These are phyloP conservation scores for Yarrowia osloensis DNA, from an alignment of 805 yeast genomes.

Conservation along the genomic window DNA sequence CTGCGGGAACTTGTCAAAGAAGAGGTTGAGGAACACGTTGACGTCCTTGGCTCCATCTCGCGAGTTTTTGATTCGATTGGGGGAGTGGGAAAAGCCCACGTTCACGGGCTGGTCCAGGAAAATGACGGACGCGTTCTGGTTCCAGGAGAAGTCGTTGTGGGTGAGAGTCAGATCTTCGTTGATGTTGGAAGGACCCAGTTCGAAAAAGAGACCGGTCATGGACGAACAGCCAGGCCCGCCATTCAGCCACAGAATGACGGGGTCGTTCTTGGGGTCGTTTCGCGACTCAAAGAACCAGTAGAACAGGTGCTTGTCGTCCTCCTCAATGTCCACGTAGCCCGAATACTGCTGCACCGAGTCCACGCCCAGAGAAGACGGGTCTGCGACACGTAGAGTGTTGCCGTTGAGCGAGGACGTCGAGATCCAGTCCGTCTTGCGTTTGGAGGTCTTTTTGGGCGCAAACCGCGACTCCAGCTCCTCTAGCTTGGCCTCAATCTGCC, in stretches of 20 bases:
- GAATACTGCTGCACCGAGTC: slow-evolving; percentile 70
- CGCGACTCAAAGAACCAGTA: slow-evolving; percentile 94
- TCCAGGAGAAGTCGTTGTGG: slow-evolving; percentile 86
- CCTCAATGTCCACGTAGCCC: slow-evolving; percentile 72
- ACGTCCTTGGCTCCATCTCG: slow-evolving; percentile 87
- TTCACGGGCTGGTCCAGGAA: slow-evolving; percentile 93
- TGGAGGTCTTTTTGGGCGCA: slow-evolving; percentile 6
- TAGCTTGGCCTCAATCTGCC: not conserved
- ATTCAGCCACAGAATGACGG: slow-evolving; percentile 86
- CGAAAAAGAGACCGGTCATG: slow-evolving; percentile 84
- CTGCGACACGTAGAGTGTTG: slow-evolving; percentile 60
- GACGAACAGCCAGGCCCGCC: slow-evolving; percentile 98
- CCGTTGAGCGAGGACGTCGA: slow-evolving; percentile 2
- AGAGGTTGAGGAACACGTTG: slow-evolving; percentile 76
- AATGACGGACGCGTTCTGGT: slow-evolving; percentile 82
- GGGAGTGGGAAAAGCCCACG: slow-evolving; percentile 86
- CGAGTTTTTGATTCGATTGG: slow-evolving; percentile 64
- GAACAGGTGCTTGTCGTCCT: slow-evolving; percentile 82
- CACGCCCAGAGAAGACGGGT: slow-evolving; percentile 67
- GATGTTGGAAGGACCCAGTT: slow-evolving; percentile 84
- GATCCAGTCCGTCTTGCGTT: slow-evolving; percentile 4
- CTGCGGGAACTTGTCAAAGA: slow-evolving; percentile 82
- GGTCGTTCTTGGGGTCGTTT: slow-evolving; percentile 82
- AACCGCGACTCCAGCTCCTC: slow-evolving; percentile 14
- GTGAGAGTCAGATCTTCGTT: slow-evolving; percentile 65